Base-by-base conservation (phyloP, 495 filamentous ascomycete species). In the Xylona heveae region DNA sequence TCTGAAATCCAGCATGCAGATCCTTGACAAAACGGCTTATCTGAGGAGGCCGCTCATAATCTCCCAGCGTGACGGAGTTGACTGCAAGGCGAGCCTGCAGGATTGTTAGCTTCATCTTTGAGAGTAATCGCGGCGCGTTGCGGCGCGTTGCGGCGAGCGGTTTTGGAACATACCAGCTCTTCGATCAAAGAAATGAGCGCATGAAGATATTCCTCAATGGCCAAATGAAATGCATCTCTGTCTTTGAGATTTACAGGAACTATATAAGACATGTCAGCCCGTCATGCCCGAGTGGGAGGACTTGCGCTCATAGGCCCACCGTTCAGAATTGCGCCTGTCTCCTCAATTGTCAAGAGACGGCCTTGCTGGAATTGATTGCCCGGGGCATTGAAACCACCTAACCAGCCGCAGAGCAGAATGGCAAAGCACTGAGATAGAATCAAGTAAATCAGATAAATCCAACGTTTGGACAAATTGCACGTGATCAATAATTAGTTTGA, bases 201-300 rank as follows among this genome's bases (percentile, higher is more conserved):
- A 27, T 83, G 73, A 3, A 97, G 71, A 51, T 97, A 97, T 49
- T 97, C 88, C 54, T 97, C 88, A 45, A 93, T 83, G 19, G 82
- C 85, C 37, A 97, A 57, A 48, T 95, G 88, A 64, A 97, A 97
- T 17, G 70, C 64, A 51, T 95, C 90, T 38, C 64, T 50, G 38
- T 79, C 77, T 52, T 91, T 92, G 40, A 94, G 66, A 47, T 93
- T 94, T 41, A 91, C 73, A 15, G 88, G 90, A n/a, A 95, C 88
- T 92, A 39, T 10, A 10, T 9, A 10, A 12, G 21, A 8, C 8
- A 31, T 36, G 29, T 25, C 6, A 22, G 25, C 21, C 8, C 12
- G 35, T 40, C 15, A 36, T 20, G 31, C 13, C 5, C 17, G n/a
- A 10, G 19, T 7, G 13, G 6, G 23, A 34, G 18, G 30, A n/a